These are phyloP conservation scores for Saccharomycodes ludwigii DNA, from an alignment of 805 yeast genomes.

Conservation along the genomic window DNA sequence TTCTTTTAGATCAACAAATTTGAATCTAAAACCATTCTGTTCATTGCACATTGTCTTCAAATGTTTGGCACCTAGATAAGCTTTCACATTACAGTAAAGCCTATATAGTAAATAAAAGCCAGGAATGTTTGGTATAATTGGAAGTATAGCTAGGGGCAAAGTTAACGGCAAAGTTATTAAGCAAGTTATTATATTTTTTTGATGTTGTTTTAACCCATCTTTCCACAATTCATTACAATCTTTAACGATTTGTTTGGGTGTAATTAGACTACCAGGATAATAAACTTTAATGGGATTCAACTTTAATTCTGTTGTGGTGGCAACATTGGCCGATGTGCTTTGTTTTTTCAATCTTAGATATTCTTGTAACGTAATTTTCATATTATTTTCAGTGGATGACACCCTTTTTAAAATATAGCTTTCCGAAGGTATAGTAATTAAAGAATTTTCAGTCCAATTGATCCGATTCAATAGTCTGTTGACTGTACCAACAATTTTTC, in stretches of 20 bases:
- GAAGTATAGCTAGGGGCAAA: constrained; percentile 67
- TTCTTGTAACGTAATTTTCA: constrained; percentile 11
- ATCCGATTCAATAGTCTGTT: constrained; percentile 44
- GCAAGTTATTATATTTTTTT: constrained; percentile 39
- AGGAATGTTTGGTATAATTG: constrained; percentile 85
- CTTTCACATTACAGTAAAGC: constrained; percentile 74
- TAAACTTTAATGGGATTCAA: constrained; percentile 31
- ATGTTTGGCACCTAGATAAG: constrained; percentile 62
- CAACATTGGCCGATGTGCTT: constrained; percentile 5
- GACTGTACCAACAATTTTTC: constrained; percentile 42
- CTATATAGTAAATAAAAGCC: constrained; percentile 78
- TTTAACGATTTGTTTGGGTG: constrained; percentile 17
- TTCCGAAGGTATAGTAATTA: constrained; percentile 66
- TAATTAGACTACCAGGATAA: constrained; percentile 32
- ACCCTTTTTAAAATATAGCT: constrained; percentile 32
- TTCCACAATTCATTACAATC: constrained; percentile 33
- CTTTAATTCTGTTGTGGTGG: constrained; percentile 8
- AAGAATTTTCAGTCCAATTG: constrained; percentile 71
- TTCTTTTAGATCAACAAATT: constrained; percentile 22
- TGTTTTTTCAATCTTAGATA: constrained; percentile 8
- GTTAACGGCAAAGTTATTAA: constrained; percentile 61
- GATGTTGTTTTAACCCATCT: constrained; percentile 39
- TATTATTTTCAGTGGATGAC: constrained; percentile 6
- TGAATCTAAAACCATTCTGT: constrained; percentile 25
- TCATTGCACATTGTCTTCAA: constrained; percentile 41